Conservation (phyloP, 2,329 filamentous ascomycete species). For the Elsinoe australis region DNA sequence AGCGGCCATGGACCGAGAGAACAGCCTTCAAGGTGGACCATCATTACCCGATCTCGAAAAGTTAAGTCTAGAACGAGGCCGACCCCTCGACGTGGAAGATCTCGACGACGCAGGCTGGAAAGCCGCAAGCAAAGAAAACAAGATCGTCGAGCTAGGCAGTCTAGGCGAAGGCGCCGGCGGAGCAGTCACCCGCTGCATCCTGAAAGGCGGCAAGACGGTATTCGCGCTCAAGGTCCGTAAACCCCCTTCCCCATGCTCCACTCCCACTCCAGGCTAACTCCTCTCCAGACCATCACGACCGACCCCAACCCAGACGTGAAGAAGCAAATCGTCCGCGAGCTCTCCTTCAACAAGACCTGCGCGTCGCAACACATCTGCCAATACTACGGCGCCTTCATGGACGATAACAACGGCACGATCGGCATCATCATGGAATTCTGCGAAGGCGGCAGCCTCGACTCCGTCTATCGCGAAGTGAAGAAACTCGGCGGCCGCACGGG, state of each 20-base stretch:
- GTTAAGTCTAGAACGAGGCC: constrained; percentile 71
- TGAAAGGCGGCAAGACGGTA: constrained; percentile 86
- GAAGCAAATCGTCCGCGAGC: constrained; percentile 93
- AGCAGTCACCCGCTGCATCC: constrained; percentile 81
- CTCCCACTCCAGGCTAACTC: neutral
- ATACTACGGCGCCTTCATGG: constrained; percentile 95
- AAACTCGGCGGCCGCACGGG: constrained; percentile 88
- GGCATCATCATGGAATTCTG: constrained; percentile 99
- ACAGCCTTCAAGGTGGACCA: constrained; percentile 59
- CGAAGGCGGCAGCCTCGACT: constrained; percentile 90
- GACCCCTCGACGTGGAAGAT: constrained; percentile 84
- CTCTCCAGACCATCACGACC: constrained; percentile 79
- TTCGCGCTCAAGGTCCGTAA: constrained; percentile 83
- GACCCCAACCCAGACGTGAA: constrained; percentile 97
- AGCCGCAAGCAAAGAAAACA: constrained; percentile 79
- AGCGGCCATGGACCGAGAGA: constrained; percentile 67
- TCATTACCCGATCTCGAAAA: constrained; percentile 67
- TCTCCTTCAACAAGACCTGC: constrained; percentile 97
- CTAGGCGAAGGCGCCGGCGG: constrained; percentile 92
- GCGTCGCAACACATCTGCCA: constrained; percentile 92
- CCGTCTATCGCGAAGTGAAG: constrained; percentile 95
- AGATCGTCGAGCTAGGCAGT: constrained; percentile 81
- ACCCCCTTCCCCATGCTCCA: constrained; percentile 8
- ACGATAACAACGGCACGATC: constrained; percentile 91
- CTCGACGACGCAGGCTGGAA: constrained; percentile 93